These are phyloP conservation scores for Pythium apleroticum DNA, from an alignment of 352 stramenopile species.

Conservation along the genomic window DNA sequence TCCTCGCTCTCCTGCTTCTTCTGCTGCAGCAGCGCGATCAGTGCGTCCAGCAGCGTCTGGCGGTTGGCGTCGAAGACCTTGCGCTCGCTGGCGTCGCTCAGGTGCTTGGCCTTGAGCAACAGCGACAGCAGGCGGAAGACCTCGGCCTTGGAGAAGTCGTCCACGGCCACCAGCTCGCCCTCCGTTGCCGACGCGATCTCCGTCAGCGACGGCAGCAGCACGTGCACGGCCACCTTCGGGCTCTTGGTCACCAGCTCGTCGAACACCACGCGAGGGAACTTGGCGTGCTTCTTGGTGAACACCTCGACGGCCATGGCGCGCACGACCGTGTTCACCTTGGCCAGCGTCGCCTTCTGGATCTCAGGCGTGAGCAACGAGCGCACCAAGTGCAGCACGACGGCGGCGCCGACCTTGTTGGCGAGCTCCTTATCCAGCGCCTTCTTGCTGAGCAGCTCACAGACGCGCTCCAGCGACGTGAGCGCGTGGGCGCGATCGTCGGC, in stretches of 20 bases:
- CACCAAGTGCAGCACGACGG: slow-evolving; percentile 60
- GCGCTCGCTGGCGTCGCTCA: slow-evolving; percentile 39
- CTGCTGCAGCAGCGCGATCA: slow-evolving; percentile 43
- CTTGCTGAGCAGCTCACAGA: slow-evolving; percentile 46
- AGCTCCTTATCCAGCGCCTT: slow-evolving; percentile 65
- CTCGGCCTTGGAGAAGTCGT: slow-evolving; percentile 81
- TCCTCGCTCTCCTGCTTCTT: slow-evolving; percentile 32
- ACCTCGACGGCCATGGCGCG: slow-evolving; percentile 31
- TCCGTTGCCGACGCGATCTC: slow-evolving; percentile 43
- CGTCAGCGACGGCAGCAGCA: slow-evolving; percentile 57
- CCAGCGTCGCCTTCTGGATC: slow-evolving; percentile 27
- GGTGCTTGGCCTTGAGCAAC: slow-evolving; percentile 53
- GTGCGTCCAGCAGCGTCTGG: slow-evolving; percentile 37
- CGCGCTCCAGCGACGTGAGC: slow-evolving; percentile 33
- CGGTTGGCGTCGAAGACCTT: slow-evolving; percentile 38
- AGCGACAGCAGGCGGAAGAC: slow-evolving; percentile 73
- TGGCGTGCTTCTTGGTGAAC: slow-evolving; percentile 84
- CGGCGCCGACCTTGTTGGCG: slow-evolving; percentile 53
- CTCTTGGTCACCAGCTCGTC: slow-evolving; percentile 66
- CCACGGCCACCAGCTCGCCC: slow-evolving; percentile 31
- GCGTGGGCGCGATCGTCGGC: slow-evolving; percentile 29
- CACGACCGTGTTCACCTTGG: neutral
- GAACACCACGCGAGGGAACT: slow-evolving; percentile 67
- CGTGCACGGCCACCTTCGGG: slow-evolving; percentile 44
- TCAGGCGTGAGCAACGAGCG: slow-evolving; percentile 24